Evolutionary conservation across 306 rosid species (phyloP).

Genomic region (Gynostemma pentaphyllum): DNA sequence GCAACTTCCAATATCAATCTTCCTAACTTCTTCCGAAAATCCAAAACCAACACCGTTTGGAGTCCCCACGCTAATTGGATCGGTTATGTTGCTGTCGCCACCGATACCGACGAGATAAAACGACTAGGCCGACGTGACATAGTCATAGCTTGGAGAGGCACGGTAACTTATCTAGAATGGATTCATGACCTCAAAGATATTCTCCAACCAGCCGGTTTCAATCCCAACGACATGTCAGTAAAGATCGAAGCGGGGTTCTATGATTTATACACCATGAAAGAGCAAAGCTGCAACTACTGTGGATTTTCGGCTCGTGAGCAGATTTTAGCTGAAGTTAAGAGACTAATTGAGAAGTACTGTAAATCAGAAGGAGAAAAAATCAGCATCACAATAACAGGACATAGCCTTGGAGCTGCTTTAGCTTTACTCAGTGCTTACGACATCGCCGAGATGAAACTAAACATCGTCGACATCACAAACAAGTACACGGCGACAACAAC

Average conservation of each 20-base stretch:
- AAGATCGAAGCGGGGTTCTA: constrained; percentile 52
- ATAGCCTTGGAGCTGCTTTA: constrained; percentile 50
- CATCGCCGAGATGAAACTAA: constrained; percentile 35
- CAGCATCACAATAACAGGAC: constrained; percentile 50
- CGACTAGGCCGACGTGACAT: constrained; percentile 54
- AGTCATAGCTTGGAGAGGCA: constrained; percentile 58
- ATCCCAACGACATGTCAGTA: constrained; percentile 20
- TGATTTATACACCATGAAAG: constrained; percentile 51
- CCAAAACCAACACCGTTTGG: constrained; percentile 36
- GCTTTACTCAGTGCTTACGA: constrained; percentile 46
- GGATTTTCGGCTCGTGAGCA: constrained; percentile 59
- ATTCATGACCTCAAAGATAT: constrained; percentile 49
- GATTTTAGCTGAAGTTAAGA: constrained; percentile 31
- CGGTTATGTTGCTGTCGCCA: constrained; percentile 48
- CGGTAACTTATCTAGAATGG: constrained; percentile 66
- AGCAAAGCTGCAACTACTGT: constrained; percentile 31
- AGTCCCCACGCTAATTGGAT: constrained; percentile 68
- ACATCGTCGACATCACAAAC: constrained; percentile 3
- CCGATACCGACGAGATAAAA: constrained; percentile 17
- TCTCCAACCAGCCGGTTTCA: constrained; percentile 18
- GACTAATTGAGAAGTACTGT: constrained; percentile 33
- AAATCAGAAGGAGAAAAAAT: constrained; percentile 32
- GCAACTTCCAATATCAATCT: constrained; percentile 64
- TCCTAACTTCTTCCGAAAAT: constrained; percentile 52
- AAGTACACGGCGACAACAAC: not conserved